Percentiles rank a stretch among this genome's conserved stretches.
Conservation (phyloP, 2,329 filamentous ascomycete species). For the Aspergillus brasiliensis region DNA sequence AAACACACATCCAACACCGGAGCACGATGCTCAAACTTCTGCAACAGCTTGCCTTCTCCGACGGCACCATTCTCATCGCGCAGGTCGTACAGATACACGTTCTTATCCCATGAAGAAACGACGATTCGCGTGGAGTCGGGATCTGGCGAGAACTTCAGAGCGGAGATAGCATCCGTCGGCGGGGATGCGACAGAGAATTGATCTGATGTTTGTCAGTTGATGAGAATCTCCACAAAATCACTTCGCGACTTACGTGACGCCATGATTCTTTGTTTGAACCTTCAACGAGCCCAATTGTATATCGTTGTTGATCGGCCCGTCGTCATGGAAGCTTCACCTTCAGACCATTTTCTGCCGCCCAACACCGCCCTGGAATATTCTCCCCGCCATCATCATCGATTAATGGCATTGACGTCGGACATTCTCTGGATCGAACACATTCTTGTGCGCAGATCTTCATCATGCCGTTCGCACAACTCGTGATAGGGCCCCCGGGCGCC, state of each 20-base stretch:
- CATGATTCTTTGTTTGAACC: constrained; percentile 32
- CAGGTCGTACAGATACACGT: constrained; percentile 86
- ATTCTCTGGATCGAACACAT: not conserved
- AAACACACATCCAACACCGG: constrained; percentile 93
- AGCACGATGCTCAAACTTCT: constrained; percentile 76
- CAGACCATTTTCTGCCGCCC: constrained; percentile 35
- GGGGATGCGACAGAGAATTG: constrained; percentile 83
- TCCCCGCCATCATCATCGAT: constrained; percentile 24
- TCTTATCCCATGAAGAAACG: constrained; percentile 93
- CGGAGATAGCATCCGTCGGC: constrained; percentile 83
- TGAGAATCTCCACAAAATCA: too few species aligned
- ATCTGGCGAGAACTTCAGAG: constrained; percentile 79
- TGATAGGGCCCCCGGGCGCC: constrained; percentile 90
- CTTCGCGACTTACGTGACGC: constrained; percentile 44
- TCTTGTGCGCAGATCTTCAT: constrained; percentile 3
- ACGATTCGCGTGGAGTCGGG: constrained; percentile 75
- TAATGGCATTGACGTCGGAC: not conserved
- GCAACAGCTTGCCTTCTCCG: constrained; percentile 64
- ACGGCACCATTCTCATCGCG: constrained; percentile 56
- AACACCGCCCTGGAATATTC: constrained; percentile 33
- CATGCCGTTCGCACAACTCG: constrained; percentile 71
- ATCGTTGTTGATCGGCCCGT: constrained; percentile 23
- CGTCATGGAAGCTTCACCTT: constrained; percentile 28
- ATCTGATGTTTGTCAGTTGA: constrained; percentile 38
- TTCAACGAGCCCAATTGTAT: constrained; percentile 17